Evolutionary conservation across 768 basidiomycete species (phyloP).

Genomic region (Serendipita indica): DNA sequence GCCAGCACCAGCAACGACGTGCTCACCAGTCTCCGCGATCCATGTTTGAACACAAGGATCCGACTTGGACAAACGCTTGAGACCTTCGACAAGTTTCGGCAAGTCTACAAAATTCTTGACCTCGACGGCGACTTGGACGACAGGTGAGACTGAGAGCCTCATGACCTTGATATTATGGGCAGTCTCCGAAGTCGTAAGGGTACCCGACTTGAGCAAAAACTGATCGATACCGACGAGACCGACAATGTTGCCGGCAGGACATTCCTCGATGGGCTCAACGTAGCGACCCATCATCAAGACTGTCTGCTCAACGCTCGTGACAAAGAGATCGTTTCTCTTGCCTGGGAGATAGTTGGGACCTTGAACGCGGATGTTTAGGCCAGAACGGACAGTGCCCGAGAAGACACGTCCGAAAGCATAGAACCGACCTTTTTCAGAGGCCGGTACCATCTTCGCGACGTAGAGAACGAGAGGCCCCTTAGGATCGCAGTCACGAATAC

Average conservation of each 20-base stretch:
- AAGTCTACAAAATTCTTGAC: constrained; percentile 99
- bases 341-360: constrained; percentile 98
- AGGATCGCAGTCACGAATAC: constrained; percentile 96
- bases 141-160: constrained; percentile 99
- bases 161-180: constrained; percentile 99
- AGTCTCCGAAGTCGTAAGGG: constrained; percentile 92
- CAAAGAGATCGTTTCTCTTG: constrained; percentile 94
- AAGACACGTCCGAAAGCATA: constrained; percentile 99
- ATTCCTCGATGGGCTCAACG: constrained; percentile 97
- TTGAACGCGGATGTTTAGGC: constrained; percentile 98
- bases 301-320: constrained; percentile 97
- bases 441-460: constrained; percentile 99
- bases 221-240: constrained; percentile 99
- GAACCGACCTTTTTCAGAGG: constrained; percentile 99
- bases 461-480: constrained; percentile 93
- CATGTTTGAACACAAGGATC: constrained; percentile 97
- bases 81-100: constrained; percentile 98
- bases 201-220: constrained; percentile 99
- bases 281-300: constrained; percentile 99
- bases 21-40: constrained; percentile 86
- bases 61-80: constrained; percentile 99
- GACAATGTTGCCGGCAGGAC: constrained; percentile 95
- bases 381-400: constrained; percentile 91
- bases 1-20: constrained; percentile 98
- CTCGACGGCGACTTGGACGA: constrained; percentile 97